These are phyloP conservation scores for Hypoxylon lenormandii DNA, from an alignment of 495 filamentous ascomycete genomes.

Conservation along the genomic window DNA sequence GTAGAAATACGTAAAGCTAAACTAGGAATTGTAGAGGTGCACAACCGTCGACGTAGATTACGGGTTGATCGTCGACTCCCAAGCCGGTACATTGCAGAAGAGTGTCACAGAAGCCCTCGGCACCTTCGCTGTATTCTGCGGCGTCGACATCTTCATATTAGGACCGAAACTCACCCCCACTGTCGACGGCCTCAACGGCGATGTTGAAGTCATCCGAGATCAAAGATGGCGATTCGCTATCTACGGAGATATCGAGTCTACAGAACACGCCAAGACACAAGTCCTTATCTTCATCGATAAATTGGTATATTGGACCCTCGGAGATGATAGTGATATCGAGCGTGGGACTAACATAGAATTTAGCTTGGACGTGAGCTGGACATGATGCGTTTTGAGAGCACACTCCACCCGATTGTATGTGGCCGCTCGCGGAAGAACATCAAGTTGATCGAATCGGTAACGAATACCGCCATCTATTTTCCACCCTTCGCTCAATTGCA, in stretches of 20 bases:
- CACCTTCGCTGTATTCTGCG: slow-evolving; percentile 82
- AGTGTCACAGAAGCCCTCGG: slow-evolving; percentile 85
- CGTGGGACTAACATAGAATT: slow-evolving; percentile 41
- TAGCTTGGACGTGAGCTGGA: slow-evolving; percentile 90
- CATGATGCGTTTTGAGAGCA: slow-evolving; percentile 81
- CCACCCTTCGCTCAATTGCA: slow-evolving; percentile 91
- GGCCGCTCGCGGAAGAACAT: slow-evolving; percentile 94
- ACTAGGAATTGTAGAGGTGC: slow-evolving; percentile 73
- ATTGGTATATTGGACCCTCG: slow-evolving; percentile 73
- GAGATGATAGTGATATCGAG: slow-evolving; percentile 7
- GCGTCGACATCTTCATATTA: slow-evolving; percentile 94
- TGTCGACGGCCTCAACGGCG: slow-evolving; percentile 70
- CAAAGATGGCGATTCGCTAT: slow-evolving; percentile 89
- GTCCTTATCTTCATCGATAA: slow-evolving; percentile 97
- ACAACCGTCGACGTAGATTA: slow-evolving; percentile 92
- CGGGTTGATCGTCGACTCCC: slow-evolving; percentile 82
- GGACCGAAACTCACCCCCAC: slow-evolving; percentile 79
- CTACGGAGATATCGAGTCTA: slow-evolving; percentile 93
- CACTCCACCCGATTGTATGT: slow-evolving; percentile 88
- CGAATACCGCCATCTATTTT: slow-evolving; percentile 96
- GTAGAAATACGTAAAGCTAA: slow-evolving; percentile 43
- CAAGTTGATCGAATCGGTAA: slow-evolving; percentile 92
- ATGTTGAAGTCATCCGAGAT: slow-evolving; percentile 67
- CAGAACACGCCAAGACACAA: slow-evolving; percentile 95
- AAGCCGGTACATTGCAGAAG: slow-evolving; percentile 71